Evolutionary conservation across 306 rosid genomes (phyloP).

Genomic region (Corylus americana): DNA sequence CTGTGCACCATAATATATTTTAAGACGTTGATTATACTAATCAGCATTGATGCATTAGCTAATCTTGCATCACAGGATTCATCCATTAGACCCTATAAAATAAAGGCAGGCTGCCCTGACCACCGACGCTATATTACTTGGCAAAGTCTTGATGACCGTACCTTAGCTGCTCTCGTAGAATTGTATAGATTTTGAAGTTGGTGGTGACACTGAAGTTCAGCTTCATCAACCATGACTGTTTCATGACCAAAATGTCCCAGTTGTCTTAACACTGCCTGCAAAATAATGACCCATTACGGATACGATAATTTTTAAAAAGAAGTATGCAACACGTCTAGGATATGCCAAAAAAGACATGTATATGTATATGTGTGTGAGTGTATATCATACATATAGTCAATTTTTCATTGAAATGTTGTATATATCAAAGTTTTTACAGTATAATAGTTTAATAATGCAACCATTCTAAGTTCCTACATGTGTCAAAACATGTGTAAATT

Average conservation of each 20-base stretch:
- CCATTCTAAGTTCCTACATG: too few species aligned
- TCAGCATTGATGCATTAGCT: not conserved
- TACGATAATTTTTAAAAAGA: not conserved
- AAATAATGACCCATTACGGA: slow-evolving; percentile 17
- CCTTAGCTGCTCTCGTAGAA: slow-evolving; percentile 86
- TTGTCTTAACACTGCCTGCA: slow-evolving; percentile 82
- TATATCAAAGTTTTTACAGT: too few species aligned
- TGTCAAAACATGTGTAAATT: too few species aligned
- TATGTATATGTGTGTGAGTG: not conserved
- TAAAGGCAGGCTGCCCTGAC: too few species aligned
- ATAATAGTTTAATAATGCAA: too few species aligned
- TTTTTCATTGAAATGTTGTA: too few species aligned
- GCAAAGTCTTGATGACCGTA: slow-evolving; percentile 20
- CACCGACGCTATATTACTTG: not conserved
- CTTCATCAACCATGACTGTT: slow-evolving; percentile 62
- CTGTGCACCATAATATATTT: slow-evolving; percentile 39
- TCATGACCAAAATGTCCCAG: slow-evolving; percentile 75
- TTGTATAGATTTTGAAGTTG: slow-evolving; percentile 73
- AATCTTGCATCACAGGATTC: slow-evolving; percentile 7
- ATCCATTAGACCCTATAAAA: not conserved
- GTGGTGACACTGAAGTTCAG: slow-evolving; percentile 67
- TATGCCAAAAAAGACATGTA: not conserved
- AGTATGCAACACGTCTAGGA: not conserved
- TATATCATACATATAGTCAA: not conserved
- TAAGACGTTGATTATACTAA: slow-evolving; percentile 22